Evolutionary conservation across 2,329 filamentous ascomycete genomes (phyloP).

Genomic region (Erysiphe pulchra): DNA sequence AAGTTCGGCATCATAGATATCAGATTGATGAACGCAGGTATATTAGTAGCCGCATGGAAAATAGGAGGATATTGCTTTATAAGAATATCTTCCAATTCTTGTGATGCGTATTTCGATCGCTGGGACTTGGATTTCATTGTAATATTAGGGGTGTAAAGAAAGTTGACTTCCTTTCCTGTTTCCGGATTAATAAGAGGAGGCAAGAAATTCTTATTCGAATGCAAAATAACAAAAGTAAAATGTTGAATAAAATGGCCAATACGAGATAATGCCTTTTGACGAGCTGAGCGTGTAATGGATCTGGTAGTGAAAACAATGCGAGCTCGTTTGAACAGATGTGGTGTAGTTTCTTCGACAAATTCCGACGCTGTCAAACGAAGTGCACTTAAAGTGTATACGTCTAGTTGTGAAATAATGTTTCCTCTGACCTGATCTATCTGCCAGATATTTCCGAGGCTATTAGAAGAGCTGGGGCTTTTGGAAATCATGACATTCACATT

Average conservation of each 20-base stretch:
- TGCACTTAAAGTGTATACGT: too few relatives aligned
- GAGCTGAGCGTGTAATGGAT: too few relatives aligned
- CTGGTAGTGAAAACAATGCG: too few relatives aligned
- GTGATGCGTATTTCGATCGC: constrained; percentile 53
- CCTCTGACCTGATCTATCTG: too few relatives aligned
- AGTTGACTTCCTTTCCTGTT: constrained; percentile 53
- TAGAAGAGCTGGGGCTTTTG: too few relatives aligned
- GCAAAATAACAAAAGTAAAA: constrained; percentile 52
- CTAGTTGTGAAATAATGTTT: too few relatives aligned
- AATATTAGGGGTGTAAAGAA: constrained; percentile 57
- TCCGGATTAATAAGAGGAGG: constrained; percentile 56
- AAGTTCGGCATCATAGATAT: constrained; percentile 43
- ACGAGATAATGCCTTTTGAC: constrained; percentile 32
- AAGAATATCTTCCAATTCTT: constrained; percentile 54
- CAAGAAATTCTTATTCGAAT: constrained; percentile 54
- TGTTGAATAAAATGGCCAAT: constrained; percentile 60
- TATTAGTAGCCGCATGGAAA: constrained; percentile 74
- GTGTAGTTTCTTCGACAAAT: too few relatives aligned
- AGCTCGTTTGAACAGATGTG: too few relatives aligned
- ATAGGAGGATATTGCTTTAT: constrained; percentile 71
- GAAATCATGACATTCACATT: too few relatives aligned
- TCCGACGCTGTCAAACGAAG: too few relatives aligned
- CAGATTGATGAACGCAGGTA: constrained; percentile 57
- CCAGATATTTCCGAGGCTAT: too few relatives aligned
- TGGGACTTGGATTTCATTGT: constrained; percentile 33